phyloP scores from a whole-genome alignment of 78 protist genomes.

The Dictyostelium intermedium region DNA sequence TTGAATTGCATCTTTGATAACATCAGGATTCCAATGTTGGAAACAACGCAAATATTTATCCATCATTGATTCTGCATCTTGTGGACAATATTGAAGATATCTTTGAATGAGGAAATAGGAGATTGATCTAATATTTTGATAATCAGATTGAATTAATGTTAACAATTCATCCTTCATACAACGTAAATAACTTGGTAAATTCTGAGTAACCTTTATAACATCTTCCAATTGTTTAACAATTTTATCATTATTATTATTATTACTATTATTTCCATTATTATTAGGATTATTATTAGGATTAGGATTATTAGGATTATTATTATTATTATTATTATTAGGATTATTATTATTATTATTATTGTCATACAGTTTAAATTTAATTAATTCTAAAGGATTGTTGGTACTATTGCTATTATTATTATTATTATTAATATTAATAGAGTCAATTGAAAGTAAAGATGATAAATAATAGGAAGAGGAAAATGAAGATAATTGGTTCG shows the following conservation, averaged over 20 bases:
- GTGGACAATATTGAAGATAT: slow-evolving; percentile 38
- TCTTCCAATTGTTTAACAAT: slow-evolving; percentile 4
- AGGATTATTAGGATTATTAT: background rate
- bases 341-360: background rate
- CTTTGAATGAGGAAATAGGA: slow-evolving; percentile 27
- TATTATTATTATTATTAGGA: background rate
- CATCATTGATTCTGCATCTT: background rate
- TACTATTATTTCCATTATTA: background rate
- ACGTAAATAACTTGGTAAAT: background rate
- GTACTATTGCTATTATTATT: background rate
- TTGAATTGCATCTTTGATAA: slow-evolving; percentile 39
- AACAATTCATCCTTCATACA: slow-evolving; percentile 18
- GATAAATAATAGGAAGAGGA: slow-evolving; percentile 11
- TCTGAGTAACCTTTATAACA: background rate
- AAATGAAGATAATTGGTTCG: background rate
- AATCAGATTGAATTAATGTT: background rate
- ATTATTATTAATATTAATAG: background rate
- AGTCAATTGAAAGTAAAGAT: background rate
- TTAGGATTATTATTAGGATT: background rate
- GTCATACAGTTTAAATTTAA: background rate
- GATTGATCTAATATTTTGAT: slow-evolving; percentile 6
- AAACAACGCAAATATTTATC: slow-evolving; percentile 16
- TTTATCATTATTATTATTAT: background rate
- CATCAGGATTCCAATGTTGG: slow-evolving; percentile 43
- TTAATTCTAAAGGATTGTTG: background rate